phyloP scores from a whole-genome alignment of 495 filamentous ascomycete genomes.

The Penicillium antarcticum region DNA sequence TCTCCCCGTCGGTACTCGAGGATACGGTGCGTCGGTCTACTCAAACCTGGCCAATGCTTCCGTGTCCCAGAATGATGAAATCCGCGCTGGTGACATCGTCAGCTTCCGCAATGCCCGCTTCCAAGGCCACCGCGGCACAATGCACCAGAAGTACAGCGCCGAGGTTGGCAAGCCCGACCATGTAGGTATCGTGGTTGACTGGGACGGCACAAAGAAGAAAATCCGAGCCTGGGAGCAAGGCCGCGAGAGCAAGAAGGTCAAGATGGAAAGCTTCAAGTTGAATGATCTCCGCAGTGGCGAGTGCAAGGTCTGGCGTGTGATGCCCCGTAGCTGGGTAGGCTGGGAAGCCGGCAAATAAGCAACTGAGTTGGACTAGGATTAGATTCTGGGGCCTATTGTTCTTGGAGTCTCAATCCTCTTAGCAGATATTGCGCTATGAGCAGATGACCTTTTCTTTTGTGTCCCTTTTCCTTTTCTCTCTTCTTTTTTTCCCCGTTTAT shows the following conservation, averaged over 20 bases:
- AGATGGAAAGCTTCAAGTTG: slow-evolving; percentile 88
- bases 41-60: slow-evolving; percentile 91
- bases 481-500: not conserved
- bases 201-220: slow-evolving; percentile 99
- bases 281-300: slow-evolving; percentile 90
- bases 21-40: slow-evolving; percentile 91
- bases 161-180: slow-evolving; percentile 94
- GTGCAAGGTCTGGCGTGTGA: slow-evolving; percentile 96
- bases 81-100: slow-evolving; percentile 89
- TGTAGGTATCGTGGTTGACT: slow-evolving; percentile 94
- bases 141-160: slow-evolving; percentile 88
- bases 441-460: slow-evolving; percentile 10
- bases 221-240: slow-evolving; percentile 94
- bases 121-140: slow-evolving; percentile 89
- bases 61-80: slow-evolving; percentile 87
- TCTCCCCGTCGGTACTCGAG: slow-evolving; percentile 75
- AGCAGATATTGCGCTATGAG: slow-evolving; percentile 2
- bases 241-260: slow-evolving; percentile 89
- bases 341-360: slow-evolving; percentile 57
- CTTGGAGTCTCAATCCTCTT: not conserved
- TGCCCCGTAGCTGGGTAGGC: slow-evolving; percentile 87
- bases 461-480: slow-evolving; percentile 1
- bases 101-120: slow-evolving; percentile 93
- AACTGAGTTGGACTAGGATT: slow-evolving; percentile 11
- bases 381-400: not conserved